phyloP scores from a whole-genome alignment of 1,284 basidiomycete genomes.

The Ceratobasidium sp. region DNA sequence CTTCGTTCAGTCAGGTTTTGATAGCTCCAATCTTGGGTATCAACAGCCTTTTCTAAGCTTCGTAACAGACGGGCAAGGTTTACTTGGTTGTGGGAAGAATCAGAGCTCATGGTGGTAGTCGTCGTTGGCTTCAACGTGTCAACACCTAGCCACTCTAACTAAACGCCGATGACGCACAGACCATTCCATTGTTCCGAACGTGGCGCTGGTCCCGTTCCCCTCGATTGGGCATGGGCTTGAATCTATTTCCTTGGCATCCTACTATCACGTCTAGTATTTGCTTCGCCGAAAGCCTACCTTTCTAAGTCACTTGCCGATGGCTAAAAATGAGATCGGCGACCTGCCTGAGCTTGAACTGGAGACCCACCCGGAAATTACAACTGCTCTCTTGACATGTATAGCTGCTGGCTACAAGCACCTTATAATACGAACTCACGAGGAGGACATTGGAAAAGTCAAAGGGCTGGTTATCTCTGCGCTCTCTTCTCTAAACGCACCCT shows the following conservation, averaged over 20 bases:
- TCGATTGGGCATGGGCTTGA: neutral
- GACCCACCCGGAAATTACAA: constrained; percentile 40
- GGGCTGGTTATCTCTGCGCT: constrained; percentile 27
- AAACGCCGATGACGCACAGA: constrained; percentile 36
- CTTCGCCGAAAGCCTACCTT: neutral
- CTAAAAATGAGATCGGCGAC: neutral
- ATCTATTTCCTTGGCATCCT: too few relatives aligned
- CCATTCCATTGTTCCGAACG: constrained; percentile 3
- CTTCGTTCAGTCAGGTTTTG: constrained; percentile 52
- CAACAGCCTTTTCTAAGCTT: constrained; percentile 69
- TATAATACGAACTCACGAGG: constrained; percentile 32
- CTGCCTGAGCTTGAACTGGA: constrained; percentile 35
- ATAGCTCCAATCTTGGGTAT: constrained; percentile 64
- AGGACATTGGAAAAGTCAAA: constrained; percentile 42
- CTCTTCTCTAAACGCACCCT: constrained; percentile 15
- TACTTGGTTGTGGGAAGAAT: constrained; percentile 68
- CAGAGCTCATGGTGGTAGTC: constrained; percentile 29
- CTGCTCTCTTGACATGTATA: constrained; percentile 38
- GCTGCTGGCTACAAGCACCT: constrained; percentile 41
- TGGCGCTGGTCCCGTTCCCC: too few relatives aligned
- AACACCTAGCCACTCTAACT: constrained; percentile 1
- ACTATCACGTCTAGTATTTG: neutral
- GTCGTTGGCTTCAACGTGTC: constrained; percentile 40
- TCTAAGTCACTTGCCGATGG: neutral
- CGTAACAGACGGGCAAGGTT: constrained; percentile 73